Base-by-base conservation (phyloP, 139 green algal genomes). In the Volvox reticuliferus region DNA sequence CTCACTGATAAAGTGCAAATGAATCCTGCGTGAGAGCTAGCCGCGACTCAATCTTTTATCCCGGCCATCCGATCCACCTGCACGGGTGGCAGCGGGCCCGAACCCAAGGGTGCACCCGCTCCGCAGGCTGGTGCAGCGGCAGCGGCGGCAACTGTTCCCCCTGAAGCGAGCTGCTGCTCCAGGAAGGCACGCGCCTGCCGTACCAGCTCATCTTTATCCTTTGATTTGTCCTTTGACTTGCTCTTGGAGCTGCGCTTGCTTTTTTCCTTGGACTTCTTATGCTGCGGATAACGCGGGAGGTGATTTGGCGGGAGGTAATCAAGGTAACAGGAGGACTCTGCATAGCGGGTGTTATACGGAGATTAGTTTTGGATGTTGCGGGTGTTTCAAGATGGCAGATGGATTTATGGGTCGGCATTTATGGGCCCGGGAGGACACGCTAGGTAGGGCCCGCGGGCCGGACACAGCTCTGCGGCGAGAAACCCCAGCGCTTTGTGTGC, bases 201-300 rank as follows among this genome's bases (percentile, higher is more conserved):
- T 18, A 55, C 26, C 20, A 82, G 22, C 37, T 81, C 68, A 35
- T 81, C 84, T n/a, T 89, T 80, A 65, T 92, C 91, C 67, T 92
- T 91, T 19, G 89, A 37, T 69, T 92, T 92, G 44, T 91, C 76
- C 67, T 93, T 93, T 63, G 89, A 82, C n/a, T 91, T 93, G 90
- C 44, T n/a, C 28, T 79, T 79, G 22, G 67, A 75, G 67, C 67
- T 75, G 12, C 67, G 67, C 71, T 92, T 88, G n/a, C 69, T 44
- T 44, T 69, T 50, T 33, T 81, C 84, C 68, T 89, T 89, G 84
- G 89, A 82, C 30, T 78, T 89, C 32, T 76, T 87, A 62, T 87
- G 81, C 81, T 87, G 78, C 24, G 65, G 65, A 28, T 37, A 9
- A 30, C 17, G 30, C 12, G 32, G 14, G 1, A 36, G 76, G 19